A percentile compares a stretch with the other conserved stretches of the same genome.
phyloP scores from a whole-genome alignment of 2,329 filamentous ascomycete genomes.

The Fusarium miscanthi region DNA sequence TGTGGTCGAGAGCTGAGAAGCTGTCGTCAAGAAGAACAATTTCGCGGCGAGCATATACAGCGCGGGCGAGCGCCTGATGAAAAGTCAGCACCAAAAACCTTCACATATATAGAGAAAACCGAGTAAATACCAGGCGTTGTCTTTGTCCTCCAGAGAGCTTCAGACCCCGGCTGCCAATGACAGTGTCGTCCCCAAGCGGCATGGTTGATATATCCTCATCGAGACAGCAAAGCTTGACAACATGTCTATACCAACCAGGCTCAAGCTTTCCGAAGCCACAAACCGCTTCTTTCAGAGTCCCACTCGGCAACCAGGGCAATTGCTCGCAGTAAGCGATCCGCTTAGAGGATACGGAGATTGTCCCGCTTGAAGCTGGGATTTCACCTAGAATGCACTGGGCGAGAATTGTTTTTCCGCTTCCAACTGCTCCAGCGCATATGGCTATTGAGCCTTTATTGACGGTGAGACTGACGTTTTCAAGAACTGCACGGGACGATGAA shows the following conservation, averaged over 20 bases:
- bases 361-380: background rate
- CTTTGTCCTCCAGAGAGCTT: background rate
- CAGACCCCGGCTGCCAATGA: background rate
- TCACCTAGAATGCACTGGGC: background rate
- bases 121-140: background rate
- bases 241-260: background rate
- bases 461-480: background rate
- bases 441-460: accelerated
- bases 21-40: background rate
- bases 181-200: background rate
- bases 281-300: background rate
- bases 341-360: background rate
- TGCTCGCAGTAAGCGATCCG: background rate
- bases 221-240: background rate
- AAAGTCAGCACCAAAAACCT: accelerated
- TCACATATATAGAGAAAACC: accelerated
- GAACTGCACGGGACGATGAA: accelerated
- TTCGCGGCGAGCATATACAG: background rate
- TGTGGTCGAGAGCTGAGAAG: background rate
- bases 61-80: background rate
- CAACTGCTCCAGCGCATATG: background rate
- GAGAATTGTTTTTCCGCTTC: background rate
- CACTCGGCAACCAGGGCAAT: background rate
- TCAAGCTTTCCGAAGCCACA: background rate
- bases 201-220: background rate